phyloP scores from a whole-genome alignment of 495 filamentous ascomycete genomes.

The Schizothecium vesticola region DNA sequence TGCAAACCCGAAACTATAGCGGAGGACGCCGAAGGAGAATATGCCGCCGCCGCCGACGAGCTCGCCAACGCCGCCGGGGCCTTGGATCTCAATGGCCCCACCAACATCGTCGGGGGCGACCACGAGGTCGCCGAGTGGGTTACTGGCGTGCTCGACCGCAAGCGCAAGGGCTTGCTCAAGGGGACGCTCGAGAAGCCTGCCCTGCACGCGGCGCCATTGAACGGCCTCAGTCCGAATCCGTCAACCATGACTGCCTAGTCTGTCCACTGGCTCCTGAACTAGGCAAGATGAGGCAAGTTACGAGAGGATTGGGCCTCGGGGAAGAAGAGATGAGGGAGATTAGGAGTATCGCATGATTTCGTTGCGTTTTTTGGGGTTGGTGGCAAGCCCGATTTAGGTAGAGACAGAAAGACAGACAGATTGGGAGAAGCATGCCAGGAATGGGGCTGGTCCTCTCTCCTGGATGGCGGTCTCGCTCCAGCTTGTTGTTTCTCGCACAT shows the following conservation, averaged over 20 bases:
- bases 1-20: constrained; percentile 78
- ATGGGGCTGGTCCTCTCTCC: background rate
- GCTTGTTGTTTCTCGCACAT: background rate
- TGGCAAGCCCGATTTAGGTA: background rate
- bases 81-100: constrained; percentile 37
- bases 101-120: constrained; percentile 48
- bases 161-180: constrained; percentile 44
- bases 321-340: background rate
- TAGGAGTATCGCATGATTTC: background rate
- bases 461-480: background rate
- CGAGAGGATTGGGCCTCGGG: too few relatives aligned
- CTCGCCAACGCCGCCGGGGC: constrained; percentile 42
- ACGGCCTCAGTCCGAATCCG: constrained; percentile 46
- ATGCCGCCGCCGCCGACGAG: constrained; percentile 42
- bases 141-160: constrained; percentile 58
- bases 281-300: too few relatives aligned
- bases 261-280: background rate
- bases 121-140: constrained; percentile 85
- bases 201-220: constrained; percentile 71
- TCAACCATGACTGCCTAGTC: constrained; percentile 20
- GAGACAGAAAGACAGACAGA: background rate
- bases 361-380: background rate
- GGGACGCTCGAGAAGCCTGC: constrained; percentile 52
- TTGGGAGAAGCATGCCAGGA: background rate
- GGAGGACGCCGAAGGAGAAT: constrained; percentile 64